Conservation (phyloP, 768 basidiomycete genomes). For the Pilatotrama ljubarskyi region DNA sequence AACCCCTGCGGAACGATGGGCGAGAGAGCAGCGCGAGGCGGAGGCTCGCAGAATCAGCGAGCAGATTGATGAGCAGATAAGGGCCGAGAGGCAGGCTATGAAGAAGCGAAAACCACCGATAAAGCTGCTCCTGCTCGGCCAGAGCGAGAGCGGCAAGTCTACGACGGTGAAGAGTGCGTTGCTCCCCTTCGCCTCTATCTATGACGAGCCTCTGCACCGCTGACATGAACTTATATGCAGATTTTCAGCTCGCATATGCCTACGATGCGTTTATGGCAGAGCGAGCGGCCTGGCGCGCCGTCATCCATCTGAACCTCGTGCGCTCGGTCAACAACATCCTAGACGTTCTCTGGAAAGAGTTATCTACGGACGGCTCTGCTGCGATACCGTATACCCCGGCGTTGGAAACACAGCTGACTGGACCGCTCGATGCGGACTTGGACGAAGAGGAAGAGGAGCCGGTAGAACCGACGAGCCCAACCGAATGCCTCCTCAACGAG, state of each 20-base stretch:
- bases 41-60: constrained; percentile 67
- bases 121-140: constrained; percentile 70
- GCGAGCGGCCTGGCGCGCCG: constrained; percentile 67
- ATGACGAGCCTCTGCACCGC: background rate
- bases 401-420: background rate
- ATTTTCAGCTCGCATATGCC: constrained; percentile 78
- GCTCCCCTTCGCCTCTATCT: background rate
- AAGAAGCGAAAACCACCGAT: constrained; percentile 68
- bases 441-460: constrained; percentile 14
- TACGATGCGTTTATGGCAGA: constrained; percentile 69
- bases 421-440: constrained; percentile 9
- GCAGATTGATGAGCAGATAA: constrained; percentile 74
- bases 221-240: constrained; percentile 30
- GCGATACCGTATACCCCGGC: background rate
- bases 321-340: constrained; percentile 69
- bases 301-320: constrained; percentile 79
- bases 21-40: constrained; percentile 59
- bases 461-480: background rate
- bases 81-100: constrained; percentile 55
- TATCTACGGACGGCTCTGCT: constrained; percentile 2
- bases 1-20: constrained; percentile 52
- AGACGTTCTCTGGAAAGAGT: constrained; percentile 46
- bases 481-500: constrained; percentile 45
- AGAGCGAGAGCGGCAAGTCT: constrained; percentile 78
- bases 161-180: constrained; percentile 74